Evolutionary conservation across 1,284 basidiomycete genomes (phyloP), one percentile per base, ranked within the genome.

Genomic region (Cerrena zonata): DNA sequence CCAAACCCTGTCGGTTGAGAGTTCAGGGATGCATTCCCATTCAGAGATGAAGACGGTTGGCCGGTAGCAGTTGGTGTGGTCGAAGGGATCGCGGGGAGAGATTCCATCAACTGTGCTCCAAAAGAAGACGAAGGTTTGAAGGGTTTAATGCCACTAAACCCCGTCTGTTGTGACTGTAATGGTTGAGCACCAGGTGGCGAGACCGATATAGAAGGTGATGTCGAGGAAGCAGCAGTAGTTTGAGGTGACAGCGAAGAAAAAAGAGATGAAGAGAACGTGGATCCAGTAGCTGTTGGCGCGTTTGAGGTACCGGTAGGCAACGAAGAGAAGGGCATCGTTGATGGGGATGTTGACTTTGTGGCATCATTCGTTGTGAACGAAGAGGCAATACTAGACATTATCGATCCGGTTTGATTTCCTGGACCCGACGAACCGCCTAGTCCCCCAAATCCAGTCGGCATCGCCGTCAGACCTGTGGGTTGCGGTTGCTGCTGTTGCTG

Each of bases 61-160:
- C 48, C 68, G 23, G 83, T 77, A 18, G 80, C 79, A 4, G 70
- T 69, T 0, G 79, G 69, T 2, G 68, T 66, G 7, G 84, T 81
- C 26, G 79, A 78, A 12, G 84, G 78, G 49, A 86, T 80, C 7
- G 89, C 75, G 2, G 91, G 90, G 23, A 95, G 69, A 1, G 82
- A 82, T 53, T 91, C 89, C 50, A 94, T 66, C 26, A 95, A 67
- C 13, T 83, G 80, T 36, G 88, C 84, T 27, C 94, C 94, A 65
- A 97, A 97, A 26, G 82, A 87, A 1, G 88, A 91, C 0, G 88
- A 82, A 2, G 94, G 94, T 66, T 94, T 93, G 79, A 97, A 97
- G 2, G 90, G 78, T 67, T 91, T 94, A 57, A 96, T 70, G 2
- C 86, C 88, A 23, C 77, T 73, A 58, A 87, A 91, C 1, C 94